phyloP scores from a whole-genome alignment of 73 alveolate genomes.

The Uronychia setigera region DNA sequence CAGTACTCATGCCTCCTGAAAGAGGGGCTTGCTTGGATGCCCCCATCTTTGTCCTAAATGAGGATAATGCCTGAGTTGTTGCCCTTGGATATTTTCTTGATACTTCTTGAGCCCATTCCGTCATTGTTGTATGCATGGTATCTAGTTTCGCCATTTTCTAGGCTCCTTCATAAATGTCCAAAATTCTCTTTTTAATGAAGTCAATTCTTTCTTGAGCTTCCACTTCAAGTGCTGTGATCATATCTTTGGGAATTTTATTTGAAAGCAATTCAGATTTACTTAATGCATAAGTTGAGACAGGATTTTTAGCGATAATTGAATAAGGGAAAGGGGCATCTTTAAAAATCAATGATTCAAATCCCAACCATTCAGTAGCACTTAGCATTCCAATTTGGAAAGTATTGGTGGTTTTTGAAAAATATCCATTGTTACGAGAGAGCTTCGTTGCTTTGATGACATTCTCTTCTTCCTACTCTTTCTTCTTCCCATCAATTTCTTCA shows the following conservation, averaged over 20 bases:
- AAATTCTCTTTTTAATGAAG: constrained; percentile 45
- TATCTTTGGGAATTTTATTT: constrained; percentile 35
- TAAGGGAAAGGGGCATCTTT: constrained; percentile 57
- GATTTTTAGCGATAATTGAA: constrained; percentile 32
- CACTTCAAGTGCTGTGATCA: constrained; percentile 20
- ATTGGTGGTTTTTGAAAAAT: constrained; percentile 53
- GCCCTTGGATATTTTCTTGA: constrained; percentile 52
- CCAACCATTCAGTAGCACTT: constrained; percentile 59
- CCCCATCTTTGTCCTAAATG: neutral
- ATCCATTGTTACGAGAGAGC: constrained; percentile 37
- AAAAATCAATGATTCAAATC: constrained; percentile 41
- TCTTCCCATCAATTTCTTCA: neutral
- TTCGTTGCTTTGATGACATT: constrained; percentile 16
- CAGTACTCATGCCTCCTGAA: no score
- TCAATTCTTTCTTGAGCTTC: constrained; percentile 40
- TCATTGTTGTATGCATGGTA: constrained; percentile 21
- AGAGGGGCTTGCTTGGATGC: neutral
- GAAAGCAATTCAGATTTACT: constrained; percentile 32
- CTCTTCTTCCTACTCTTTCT: neutral
- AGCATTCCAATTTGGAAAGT: constrained; percentile 57
- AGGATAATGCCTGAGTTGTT: constrained; percentile 5
- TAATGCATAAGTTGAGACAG: constrained; percentile 38
- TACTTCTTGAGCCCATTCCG: constrained; percentile 42
- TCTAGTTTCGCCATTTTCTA: constrained; percentile 43
- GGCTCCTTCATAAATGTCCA: constrained; percentile 45